phyloP scores from a whole-genome alignment of 805 yeast species.

The Barnettozyma siamensis region DNA sequence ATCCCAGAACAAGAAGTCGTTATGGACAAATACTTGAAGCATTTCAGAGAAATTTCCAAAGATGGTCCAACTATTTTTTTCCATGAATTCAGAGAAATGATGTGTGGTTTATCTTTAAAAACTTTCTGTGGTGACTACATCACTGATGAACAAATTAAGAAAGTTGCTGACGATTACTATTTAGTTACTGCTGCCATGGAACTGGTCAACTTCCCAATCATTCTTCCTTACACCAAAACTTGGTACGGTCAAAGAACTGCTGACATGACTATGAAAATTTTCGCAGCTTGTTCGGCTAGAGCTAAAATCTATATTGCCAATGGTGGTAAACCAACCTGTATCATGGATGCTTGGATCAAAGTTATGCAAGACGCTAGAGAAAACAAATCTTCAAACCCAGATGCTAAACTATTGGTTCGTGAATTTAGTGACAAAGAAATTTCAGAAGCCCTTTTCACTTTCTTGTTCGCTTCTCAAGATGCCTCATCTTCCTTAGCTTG shows the following conservation, averaged over 20 bases:
- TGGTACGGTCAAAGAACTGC: slow-evolving; percentile 97
- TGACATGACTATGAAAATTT: slow-evolving; percentile 88
- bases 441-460: slow-evolving; percentile 94
- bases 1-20: slow-evolving; percentile 79
- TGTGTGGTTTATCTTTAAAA: slow-evolving; percentile 89
- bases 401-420: slow-evolving; percentile 59
- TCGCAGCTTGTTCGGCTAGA: slow-evolving; percentile 81
- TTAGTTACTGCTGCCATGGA: slow-evolving; percentile 93
- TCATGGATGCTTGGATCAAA: slow-evolving; percentile 92
- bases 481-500: slow-evolving; percentile 96
- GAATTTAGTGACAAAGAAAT: slow-evolving; percentile 88
- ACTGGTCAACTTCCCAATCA: slow-evolving; percentile 95
- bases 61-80: slow-evolving; percentile 73
- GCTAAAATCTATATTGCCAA: slow-evolving; percentile 75
- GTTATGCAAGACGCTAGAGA: slow-evolving; percentile 70
- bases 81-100: slow-evolving; percentile 90
- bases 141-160: slow-evolving; percentile 82
- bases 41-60: slow-evolving; percentile 51
- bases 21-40: slow-evolving; percentile 75
- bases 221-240: slow-evolving; percentile 91
- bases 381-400: slow-evolving; percentile 43
- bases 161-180: slow-evolving; percentile 88
- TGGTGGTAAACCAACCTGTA: slow-evolving; percentile 79
- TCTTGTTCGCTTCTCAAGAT: slow-evolving; percentile 95
- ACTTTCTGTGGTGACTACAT: slow-evolving; percentile 96